A percentile compares a stretch with the other conserved stretches of the same genome.
Conservation (phyloP, 2,329 filamentous ascomycete genomes). For the Ophiocordyceps unilateralis region DNA sequence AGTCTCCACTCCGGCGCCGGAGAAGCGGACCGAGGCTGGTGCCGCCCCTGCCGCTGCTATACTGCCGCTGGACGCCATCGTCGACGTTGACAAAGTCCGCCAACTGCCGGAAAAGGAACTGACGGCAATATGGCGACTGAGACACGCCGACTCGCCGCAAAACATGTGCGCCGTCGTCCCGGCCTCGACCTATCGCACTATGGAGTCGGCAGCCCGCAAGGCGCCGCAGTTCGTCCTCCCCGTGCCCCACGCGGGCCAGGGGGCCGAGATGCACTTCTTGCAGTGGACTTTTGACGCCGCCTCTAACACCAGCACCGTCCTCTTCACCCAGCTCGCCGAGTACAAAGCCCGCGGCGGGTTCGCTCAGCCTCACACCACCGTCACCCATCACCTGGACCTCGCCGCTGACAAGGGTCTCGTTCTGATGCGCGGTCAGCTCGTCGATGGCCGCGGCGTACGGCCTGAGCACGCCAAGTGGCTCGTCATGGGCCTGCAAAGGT, state of each 20-base stretch:
- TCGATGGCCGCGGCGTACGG: conserved; percentile 58
- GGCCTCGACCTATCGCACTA: conserved; percentile 51
- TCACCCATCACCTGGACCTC: conserved; percentile 82
- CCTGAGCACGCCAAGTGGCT: conserved; percentile 78
- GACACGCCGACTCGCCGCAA: conserved; percentile 54
- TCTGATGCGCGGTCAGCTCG: conserved; percentile 67
- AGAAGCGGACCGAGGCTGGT: not conserved
- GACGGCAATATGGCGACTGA: conserved; percentile 75
- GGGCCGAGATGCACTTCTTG: conserved; percentile 87
- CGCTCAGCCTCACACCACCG: conserved; percentile 78
- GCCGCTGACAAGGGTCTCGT: conserved; percentile 59
- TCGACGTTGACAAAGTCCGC: conserved; percentile 66
- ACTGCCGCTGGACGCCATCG: conserved; percentile 32
- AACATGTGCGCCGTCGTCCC: conserved; percentile 78
- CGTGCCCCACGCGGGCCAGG: conserved; percentile 48
- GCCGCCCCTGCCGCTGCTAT: conserved; percentile 16
- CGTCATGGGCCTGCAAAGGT: conserved; percentile 83
- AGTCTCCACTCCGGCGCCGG: conserved; percentile 4
- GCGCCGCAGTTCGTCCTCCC: conserved; percentile 87
- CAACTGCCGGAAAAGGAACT: conserved; percentile 65
- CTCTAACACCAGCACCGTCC: conserved; percentile 51
- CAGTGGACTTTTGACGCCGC: conserved; percentile 80
- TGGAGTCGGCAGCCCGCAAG: conserved; percentile 51
- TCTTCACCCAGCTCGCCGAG: conserved; percentile 88
- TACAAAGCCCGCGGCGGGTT: conserved; percentile 85